Percentiles rank a stretch among this genome's conserved stretches.
Conservation (phyloP, 306 rosid genomes). For the Prosopis cineraria region DNA sequence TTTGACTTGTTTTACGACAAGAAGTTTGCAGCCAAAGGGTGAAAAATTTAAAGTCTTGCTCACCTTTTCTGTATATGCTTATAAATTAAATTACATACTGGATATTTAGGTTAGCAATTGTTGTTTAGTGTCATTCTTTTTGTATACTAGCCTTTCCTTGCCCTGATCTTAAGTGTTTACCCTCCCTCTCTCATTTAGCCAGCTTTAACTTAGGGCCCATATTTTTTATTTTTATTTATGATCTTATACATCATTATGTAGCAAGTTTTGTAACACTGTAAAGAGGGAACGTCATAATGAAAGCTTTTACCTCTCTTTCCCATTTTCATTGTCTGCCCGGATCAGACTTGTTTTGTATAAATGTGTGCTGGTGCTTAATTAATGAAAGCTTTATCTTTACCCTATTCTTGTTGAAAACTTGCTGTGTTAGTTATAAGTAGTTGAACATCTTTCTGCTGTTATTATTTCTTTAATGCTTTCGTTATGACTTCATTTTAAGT, state of each 20-base stretch:
- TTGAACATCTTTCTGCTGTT: neutral
- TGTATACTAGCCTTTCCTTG: conserved; percentile 52
- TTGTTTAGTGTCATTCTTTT: conserved; percentile 64
- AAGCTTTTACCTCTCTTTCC: conserved; percentile 20
- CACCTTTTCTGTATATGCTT: conserved; percentile 65
- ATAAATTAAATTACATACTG: conserved; percentile 41
- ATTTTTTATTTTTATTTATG: neutral
- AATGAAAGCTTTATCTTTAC: neutral
- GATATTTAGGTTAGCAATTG: conserved; percentile 52
- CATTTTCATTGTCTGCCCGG: neutral
- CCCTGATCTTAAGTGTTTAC: conserved; percentile 34
- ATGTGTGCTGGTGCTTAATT: conserved; percentile 17
- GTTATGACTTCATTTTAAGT: neutral
- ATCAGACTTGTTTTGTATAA: neutral
- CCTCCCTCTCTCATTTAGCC: conserved; percentile 42
- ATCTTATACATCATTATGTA: no score
- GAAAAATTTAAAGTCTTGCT: conserved; percentile 39
- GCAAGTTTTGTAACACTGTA: conserved; percentile 49
- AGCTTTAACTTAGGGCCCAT: conserved; percentile 49
- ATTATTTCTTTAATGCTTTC: neutral
- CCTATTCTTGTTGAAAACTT: neutral
- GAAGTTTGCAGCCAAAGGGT: conserved; percentile 52
- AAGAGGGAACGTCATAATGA: conserved; percentile 46
- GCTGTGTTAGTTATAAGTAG: conserved; percentile 4
- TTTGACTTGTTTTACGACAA: conserved; percentile 33